A percentile compares a stretch with the other conserved stretches of the same genome.
These are phyloP conservation scores for Pharus latifolius DNA, from an alignment of 176 grass and related monocot species.

Conservation along the genomic window DNA sequence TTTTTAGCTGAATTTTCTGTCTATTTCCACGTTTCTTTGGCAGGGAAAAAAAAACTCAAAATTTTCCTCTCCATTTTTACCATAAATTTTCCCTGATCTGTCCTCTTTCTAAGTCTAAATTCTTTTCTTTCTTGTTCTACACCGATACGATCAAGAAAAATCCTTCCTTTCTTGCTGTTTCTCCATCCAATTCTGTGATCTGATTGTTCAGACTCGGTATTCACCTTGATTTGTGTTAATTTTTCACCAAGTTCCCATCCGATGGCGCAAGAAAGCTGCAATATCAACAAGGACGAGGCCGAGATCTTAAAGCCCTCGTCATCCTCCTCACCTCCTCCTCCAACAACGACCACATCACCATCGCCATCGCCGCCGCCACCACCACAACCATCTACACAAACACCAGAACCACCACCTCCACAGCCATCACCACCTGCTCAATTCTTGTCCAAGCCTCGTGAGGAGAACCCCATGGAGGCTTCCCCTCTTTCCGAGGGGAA, in stretches of 20 bases:
- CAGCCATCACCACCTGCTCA: conserved; percentile 10
- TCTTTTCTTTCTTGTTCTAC: neutral
- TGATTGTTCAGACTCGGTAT: conserved; percentile 1
- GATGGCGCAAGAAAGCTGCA: conserved; percentile 48
- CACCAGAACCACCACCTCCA: conserved; percentile 8
- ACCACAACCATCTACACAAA: conserved; percentile 1
- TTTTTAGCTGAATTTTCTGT: neutral
- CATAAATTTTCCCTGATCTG: neutral
- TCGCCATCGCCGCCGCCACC: neutral
- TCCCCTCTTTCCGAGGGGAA: conserved; percentile 25
- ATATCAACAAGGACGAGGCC: conserved; percentile 44
- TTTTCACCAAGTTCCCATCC: neutral
- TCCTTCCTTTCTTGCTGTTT: neutral
- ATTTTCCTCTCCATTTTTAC: neutral
- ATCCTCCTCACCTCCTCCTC: conserved; percentile 15
- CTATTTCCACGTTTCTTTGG: conserved; percentile 7
- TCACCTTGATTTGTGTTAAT: neutral
- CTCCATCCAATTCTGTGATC: conserved; percentile 4
- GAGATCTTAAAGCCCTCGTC: conserved; percentile 46
- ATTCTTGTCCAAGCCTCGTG: conserved; percentile 12
- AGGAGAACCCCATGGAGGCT: conserved; percentile 5
- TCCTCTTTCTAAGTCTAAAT: neutral
- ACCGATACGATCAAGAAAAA: neutral
- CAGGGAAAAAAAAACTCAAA: neutral
- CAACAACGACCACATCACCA: conserved; percentile 6